A percentile compares a stretch with the other conserved stretches of the same genome.
Evolutionary conservation across 805 yeast genomes (phyloP).

Genomic region (Kuraishia molischiana): DNA sequence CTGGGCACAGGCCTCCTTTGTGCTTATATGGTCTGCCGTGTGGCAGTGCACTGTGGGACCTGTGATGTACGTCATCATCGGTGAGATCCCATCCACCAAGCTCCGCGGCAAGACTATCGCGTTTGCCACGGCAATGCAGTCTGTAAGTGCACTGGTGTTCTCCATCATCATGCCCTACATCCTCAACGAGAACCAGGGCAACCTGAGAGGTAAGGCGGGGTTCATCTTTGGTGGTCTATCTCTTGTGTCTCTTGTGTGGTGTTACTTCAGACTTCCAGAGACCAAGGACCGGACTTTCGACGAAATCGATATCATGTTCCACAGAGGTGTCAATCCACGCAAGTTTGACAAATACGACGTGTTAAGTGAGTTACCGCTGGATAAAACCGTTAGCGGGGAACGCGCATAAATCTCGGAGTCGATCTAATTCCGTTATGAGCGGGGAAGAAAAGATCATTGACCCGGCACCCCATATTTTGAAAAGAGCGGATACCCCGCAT

Average conservation of each 20-base stretch:
- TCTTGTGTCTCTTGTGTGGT: conserved; percentile 26
- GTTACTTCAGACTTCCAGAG: conserved; percentile 47
- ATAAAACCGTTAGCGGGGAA: no score
- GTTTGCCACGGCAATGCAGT: conserved; percentile 19
- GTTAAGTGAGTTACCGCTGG: no score
- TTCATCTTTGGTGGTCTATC: conserved; percentile 33
- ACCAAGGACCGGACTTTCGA: conserved; percentile 48
- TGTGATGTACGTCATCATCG: conserved; percentile 25
- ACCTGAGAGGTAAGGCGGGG: conserved; percentile 38
- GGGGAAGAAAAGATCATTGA: no score
- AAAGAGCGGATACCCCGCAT: no score
- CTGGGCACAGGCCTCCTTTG: conserved; percentile 1
- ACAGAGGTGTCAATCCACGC: conserved; percentile 18
- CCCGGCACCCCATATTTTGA: no score
- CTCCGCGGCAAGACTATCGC: conserved; percentile 27
- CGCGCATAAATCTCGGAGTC: no score
- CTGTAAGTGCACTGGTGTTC: conserved; percentile 22
- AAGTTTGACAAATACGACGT: conserved; percentile 10
- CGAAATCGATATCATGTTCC: conserved; percentile 49
- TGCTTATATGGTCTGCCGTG: conserved; percentile 17
- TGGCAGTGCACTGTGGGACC: conserved; percentile 31
- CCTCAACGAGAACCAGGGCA: conserved; percentile 35
- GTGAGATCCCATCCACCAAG: conserved; percentile 28
- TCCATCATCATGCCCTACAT: conserved; percentile 35
- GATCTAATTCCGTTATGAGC: no score